Evolutionary conservation across 1,139 yeast genomes (phyloP), one percentile per base, ranked within the genome.

Genomic region (Geotrichum bryndzae): DNA sequence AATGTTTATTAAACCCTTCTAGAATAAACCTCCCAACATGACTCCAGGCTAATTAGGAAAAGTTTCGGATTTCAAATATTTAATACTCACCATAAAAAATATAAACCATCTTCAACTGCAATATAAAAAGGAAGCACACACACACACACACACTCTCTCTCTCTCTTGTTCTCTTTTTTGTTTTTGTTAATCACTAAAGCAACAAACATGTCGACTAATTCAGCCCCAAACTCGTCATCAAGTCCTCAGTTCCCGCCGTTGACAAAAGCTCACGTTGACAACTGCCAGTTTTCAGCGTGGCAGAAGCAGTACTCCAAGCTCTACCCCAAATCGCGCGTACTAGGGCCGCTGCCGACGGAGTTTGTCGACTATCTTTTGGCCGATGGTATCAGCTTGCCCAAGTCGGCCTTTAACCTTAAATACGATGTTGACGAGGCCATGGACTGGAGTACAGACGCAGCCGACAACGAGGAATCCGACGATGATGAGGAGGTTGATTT

Each of bases 241-340:
- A 5, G 7, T 13, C 31, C 51, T 1, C 27, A 18, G 6, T 60
- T 60, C 46, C 62, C 62, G 15, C 63, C 61, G 2, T 29, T 61
- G 25, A 18, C 54, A 3, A 56, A 33, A 15, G 54, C 61, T 11
- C 90, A 88, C 56, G 77, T 92, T 3, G 71, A 84, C 58, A 82
- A 83, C 71, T 90, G 96, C 70, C 77, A 84, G 23, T 91, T 84
- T 70, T 87, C 96, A 0, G 69, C 76, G 13, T 94, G 99, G 99
- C 83, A 86, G 68, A 71, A 77, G 1, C 70, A 74, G 58, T 88
- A 88, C 72, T 75, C 78, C 60, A 71, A 76, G 1, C 75, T 84
- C 65, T 74, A 82, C 0, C 84, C 83, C 0, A 80, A 82, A 58
- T 77, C 90, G 0, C 73, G 76, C 41, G 79, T 91, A 6, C 73